Percentiles rank a stretch among this genome's conserved stretches.
Evolutionary conservation across 495 filamentous ascomycete species (phyloP).

Genomic region (Copromyces sp.): DNA sequence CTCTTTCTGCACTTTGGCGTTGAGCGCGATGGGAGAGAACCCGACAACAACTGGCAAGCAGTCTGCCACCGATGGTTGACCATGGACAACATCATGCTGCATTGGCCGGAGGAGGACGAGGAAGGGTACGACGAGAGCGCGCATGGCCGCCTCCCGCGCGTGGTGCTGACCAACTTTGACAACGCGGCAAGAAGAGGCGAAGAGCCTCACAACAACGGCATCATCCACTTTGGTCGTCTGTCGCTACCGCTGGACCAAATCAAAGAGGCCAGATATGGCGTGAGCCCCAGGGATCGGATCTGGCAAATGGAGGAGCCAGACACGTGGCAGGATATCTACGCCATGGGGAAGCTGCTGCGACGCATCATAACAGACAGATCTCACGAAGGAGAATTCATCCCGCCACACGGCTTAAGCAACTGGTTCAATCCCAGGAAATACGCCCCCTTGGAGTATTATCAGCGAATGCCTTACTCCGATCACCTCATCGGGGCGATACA

Average conservation of each 20-base stretch:
- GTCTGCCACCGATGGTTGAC: background rate
- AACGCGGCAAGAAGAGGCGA: background rate
- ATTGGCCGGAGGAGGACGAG: background rate
- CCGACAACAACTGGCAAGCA: background rate
- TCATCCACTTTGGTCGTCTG: background rate
- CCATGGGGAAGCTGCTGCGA: conserved; percentile 2
- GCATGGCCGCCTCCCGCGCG: background rate
- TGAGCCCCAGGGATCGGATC: background rate
- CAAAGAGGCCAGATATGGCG: background rate
- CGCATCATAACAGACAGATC: background rate
- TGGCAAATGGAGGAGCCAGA: background rate
- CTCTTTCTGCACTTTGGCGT: conserved; percentile 4
- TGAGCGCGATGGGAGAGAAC: background rate
- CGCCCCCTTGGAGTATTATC: background rate
- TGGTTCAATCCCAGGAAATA: background rate
- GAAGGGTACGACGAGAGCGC: background rate
- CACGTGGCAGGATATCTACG: conserved; percentile 1
- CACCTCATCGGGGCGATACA: background rate
- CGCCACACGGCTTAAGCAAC: background rate
- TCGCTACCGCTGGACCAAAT: background rate
- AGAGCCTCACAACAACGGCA: background rate
- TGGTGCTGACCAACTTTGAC: background rate
- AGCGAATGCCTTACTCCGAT: background rate
- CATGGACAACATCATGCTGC: background rate
- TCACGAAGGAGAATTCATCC: background rate